Base-by-base conservation (phyloP, 495 filamentous ascomycete genomes). In the Delitschia confertaspora region DNA sequence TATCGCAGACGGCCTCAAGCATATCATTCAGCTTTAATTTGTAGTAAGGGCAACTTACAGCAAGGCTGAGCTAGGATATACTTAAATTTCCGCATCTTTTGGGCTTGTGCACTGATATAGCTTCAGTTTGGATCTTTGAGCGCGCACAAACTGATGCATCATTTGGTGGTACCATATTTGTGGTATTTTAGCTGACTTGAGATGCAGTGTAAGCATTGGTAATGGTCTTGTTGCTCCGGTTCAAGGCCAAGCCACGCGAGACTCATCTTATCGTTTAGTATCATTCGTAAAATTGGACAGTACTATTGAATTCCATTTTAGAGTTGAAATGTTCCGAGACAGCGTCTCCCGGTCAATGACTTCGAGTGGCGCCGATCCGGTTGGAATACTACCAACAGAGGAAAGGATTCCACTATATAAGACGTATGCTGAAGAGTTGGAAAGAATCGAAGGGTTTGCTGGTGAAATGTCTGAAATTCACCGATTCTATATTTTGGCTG, bases 261-360 rank as follows among this genome's bases (percentile, higher is more conserved):
- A 34, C 3, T 42, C 39, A 13, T 16, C 26, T 3, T 42, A 25
- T 3, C 13, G 25, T 3, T 14, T 13, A 3, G 41, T 9, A 7
- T 25, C 29, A n/a, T 8, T n/a, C 9, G 19, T 36, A 20, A 21
- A 5, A 6, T 19, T 44, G 9, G 14, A 34, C 23, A 19, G 8
- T 6, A 23, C 13, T 16, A 6, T 44, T 3, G 19, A 36, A 13
- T 5, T 35, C 6, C 31, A 19, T 6, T 26, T 44, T 11, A 21
- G 31, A 35, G 10, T 26, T 18, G 31, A 44, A 11, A 36, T 36
- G 41, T 44, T 44, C 20, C 41, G 41, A 8, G 41, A 44, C 19
- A 34, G 27, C 27, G 41, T 44, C n/a, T 44, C 41, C 6, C 9
- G 31, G 18, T 5, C 41, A 5, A 17, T 44, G n/a, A 16, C 34